A percentile compares a stretch with the other conserved stretches of the same genome.
Evolutionary conservation across 2,329 filamentous ascomycete species (phyloP).

Genomic region (Epichloe scottii): DNA sequence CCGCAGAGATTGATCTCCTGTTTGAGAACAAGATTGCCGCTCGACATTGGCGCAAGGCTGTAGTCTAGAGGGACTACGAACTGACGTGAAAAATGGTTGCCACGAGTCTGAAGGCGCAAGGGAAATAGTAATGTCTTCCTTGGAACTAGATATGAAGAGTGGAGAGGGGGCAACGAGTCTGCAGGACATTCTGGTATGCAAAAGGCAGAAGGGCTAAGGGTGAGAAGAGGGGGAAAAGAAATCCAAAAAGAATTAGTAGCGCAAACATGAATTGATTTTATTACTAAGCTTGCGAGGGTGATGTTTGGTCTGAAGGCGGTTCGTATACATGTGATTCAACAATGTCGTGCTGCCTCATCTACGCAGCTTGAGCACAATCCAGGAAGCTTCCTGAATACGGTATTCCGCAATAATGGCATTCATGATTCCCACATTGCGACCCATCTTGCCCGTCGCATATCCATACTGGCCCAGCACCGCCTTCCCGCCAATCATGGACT

Average conservation of each 20-base stretch:
- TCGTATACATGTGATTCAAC: no score
- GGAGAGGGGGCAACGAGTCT: not conserved
- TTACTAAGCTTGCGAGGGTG: no score
- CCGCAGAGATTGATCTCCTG: conserved; percentile 12
- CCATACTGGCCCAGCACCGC: conserved; percentile 60
- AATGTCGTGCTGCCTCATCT: conserved; percentile 3
- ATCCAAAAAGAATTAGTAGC: no score
- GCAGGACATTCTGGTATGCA: no score
- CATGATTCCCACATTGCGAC: conserved; percentile 68
- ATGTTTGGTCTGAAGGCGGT: no score
- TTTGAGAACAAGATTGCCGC: conserved; percentile 13
- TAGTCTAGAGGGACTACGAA: not conserved
- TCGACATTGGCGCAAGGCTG: conserved; percentile 7
- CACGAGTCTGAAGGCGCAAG: not conserved
- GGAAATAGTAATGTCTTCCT: not conserved
- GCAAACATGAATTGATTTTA: no score
- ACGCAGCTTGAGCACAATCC: conserved; percentile 39
- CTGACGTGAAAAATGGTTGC: not conserved
- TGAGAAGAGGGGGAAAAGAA: no score
- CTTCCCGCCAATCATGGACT: conserved; percentile 59
- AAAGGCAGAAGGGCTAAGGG: no score
- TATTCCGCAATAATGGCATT: conserved; percentile 57
- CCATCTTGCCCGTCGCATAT: conserved; percentile 55
- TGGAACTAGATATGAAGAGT: not conserved
- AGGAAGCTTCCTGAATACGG: conserved; percentile 43